Conservation (phyloP, 176 grass and related monocot genomes). For the Otatea glauca region DNA sequence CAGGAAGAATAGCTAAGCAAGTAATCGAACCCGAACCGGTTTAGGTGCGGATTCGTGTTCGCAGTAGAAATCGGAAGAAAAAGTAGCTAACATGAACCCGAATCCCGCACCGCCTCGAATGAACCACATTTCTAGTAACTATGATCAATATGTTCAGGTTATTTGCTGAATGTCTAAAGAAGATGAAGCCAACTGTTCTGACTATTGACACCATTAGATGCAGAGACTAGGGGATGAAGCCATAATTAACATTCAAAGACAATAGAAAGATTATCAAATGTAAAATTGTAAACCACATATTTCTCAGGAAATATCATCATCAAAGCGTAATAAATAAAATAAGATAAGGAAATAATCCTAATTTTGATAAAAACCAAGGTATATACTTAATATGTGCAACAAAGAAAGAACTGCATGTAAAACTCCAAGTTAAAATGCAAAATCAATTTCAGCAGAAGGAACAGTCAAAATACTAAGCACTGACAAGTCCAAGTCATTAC, state of each 20-base stretch:
- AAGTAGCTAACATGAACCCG: too few species aligned
- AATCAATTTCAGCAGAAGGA: background rate
- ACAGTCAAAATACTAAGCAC: background rate
- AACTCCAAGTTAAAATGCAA: background rate
- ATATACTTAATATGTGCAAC: background rate
- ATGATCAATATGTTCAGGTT: too few species aligned
- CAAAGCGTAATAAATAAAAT: background rate
- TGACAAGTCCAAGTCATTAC: background rate
- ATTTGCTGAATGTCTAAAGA: slow-evolving; percentile 8
- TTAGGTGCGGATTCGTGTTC: too few species aligned
- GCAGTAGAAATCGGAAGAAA: too few species aligned
- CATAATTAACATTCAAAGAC: background rate
- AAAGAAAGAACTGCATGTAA: background rate
- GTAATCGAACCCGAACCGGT: too few species aligned
- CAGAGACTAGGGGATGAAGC: slow-evolving; percentile 10
- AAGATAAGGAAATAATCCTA: slow-evolving; percentile 21
- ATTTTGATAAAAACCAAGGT: slow-evolving; percentile 10
- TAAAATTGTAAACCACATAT: slow-evolving; percentile 1
- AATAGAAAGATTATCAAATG: background rate
- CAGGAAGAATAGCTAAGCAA: background rate
- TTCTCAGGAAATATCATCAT: slow-evolving; percentile 9
- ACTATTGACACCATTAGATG: background rate
- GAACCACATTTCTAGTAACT: too few species aligned
- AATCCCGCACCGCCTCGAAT: too few species aligned
- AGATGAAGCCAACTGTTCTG: background rate